Evolutionary conservation across 495 filamentous ascomycete species (phyloP), one percentile per base, ranked within the genome.

Genomic region (Trichoderma erinaceum): DNA sequence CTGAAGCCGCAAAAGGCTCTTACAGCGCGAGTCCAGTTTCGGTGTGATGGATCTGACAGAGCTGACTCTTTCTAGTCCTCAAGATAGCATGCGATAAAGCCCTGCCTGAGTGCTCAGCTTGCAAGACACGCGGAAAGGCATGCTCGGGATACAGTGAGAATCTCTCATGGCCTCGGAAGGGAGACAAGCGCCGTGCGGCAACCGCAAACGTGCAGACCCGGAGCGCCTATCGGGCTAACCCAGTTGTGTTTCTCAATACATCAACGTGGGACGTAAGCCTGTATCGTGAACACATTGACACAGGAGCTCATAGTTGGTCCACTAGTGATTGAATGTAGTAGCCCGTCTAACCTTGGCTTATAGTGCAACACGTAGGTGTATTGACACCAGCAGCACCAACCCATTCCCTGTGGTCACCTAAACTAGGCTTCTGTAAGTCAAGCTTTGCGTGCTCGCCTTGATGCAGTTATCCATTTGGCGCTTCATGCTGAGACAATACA

Each of bases 111-210:
- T 73, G 71, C 66, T 65, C 32, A 29, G 69, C 69, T 61, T 73
- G 71, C 35, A 50, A 35, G 12, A 69, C 66, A 27, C 63, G 69
- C 2, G 68, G 67, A 11, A 63, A 66, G 16, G 44, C 70, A 18
- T 73, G 71, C 46, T 68, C 68, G n/a, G 69, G 71, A 12, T 71
- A 69, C 63, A 68, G 68, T 32, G n/a, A 69, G 58, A 71, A 69
- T 65, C 69, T 73, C 2, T 73, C 71, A 16, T 73, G 71, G 71
- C 71, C 71, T 23, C 68, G 70, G 15, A 41, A 41, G 21, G 69
- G 68, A 23, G 71, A 73, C 29, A 56, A 48, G 13, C 61, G 66
- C 2, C 65, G 71, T 12, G 23, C 65, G 15, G 48, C 63, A 11
- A 41, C 25, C 16, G 56, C 56, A 29, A 32, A 61, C 29, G 56